phyloP scores from a whole-genome alignment of 257 asterid species.

The Euphrasia confusa region DNA sequence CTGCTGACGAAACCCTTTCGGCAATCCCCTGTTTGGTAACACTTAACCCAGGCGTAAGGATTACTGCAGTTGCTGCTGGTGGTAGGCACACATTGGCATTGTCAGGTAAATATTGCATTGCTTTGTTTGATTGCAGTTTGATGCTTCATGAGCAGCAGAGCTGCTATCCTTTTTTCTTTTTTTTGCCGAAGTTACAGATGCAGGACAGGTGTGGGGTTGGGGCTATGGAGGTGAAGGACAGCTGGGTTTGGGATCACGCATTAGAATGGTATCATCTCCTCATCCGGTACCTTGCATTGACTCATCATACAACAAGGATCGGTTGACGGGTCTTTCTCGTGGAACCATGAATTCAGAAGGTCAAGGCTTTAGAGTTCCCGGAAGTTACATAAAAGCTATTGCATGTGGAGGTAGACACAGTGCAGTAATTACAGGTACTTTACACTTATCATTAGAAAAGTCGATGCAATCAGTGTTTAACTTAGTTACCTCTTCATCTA shows the following conservation, averaged over 20 bases:
- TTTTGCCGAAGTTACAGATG: conserved; percentile 57
- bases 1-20: conserved; percentile 71
- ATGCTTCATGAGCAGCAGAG: conserved; percentile 22
- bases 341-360: conserved; percentile 57
- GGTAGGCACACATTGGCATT: conserved; percentile 90
- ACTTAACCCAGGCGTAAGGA: conserved; percentile 74
- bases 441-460: neutral
- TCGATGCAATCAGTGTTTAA: neutral
- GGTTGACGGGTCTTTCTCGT: conserved; percentile 45
- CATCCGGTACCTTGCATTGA: conserved; percentile 91
- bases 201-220: conserved; percentile 99
- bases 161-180: conserved; percentile 23
- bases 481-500: neutral
- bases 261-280: conserved; percentile 95
- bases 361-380: conserved; percentile 67
- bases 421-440: conserved; percentile 81
- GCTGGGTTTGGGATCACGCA: conserved; percentile 88
- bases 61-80: conserved; percentile 85
- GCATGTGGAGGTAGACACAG: conserved; percentile 99
- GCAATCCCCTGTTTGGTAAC: conserved; percentile 88
- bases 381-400: conserved; percentile 71
- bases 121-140: conserved; percentile 12
- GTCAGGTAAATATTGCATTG: conserved; percentile 54
- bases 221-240: conserved; percentile 99
- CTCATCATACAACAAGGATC: conserved; percentile 50